These are phyloP conservation scores for Podospora fimiseda DNA, from an alignment of 495 filamentous ascomycete genomes.

Conservation along the genomic window DNA sequence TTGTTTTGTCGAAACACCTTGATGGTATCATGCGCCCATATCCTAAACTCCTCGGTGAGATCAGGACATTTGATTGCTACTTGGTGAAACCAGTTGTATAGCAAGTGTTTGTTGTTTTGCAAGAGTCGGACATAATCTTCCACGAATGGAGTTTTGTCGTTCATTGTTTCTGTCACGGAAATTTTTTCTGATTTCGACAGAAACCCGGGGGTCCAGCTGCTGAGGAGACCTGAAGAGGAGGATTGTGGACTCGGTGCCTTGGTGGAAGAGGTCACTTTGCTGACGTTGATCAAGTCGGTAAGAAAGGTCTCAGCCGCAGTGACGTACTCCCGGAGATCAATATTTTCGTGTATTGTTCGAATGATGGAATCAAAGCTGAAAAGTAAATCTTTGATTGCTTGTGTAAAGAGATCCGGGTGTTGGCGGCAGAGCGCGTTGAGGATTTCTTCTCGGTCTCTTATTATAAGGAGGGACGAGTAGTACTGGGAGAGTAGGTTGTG, in stretches of 20 bases:
- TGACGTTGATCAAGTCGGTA: slow-evolving; percentile 50
- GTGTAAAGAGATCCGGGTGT: slow-evolving; percentile 54
- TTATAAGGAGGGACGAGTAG: slow-evolving; percentile 48
- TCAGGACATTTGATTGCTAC: slow-evolving; percentile 56
- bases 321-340: slow-evolving; percentile 56
- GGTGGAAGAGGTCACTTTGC: slow-evolving; percentile 23
- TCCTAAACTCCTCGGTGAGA: slow-evolving; percentile 43
- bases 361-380: slow-evolving; percentile 61
- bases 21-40: slow-evolving; percentile 28
- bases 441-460: slow-evolving; percentile 57
- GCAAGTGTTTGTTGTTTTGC: slow-evolving; percentile 44
- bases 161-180: too few species aligned
- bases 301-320: slow-evolving; percentile 53
- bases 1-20: slow-evolving; percentile 22
- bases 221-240: not conserved
- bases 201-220: not conserved
- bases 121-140: slow-evolving; percentile 57
- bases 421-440: slow-evolving; percentile 49
- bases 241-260: not conserved
- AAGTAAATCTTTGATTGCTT: slow-evolving; percentile 49
- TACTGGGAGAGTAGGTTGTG: slow-evolving; percentile 54
- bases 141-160: slow-evolving; percentile 44
- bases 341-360: slow-evolving; percentile 53
- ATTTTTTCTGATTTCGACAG: too few species aligned
- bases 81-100: slow-evolving; percentile 58